Evolutionary conservation across 768 basidiomycete species (phyloP).

Genomic region (Suillus subluteus): DNA sequence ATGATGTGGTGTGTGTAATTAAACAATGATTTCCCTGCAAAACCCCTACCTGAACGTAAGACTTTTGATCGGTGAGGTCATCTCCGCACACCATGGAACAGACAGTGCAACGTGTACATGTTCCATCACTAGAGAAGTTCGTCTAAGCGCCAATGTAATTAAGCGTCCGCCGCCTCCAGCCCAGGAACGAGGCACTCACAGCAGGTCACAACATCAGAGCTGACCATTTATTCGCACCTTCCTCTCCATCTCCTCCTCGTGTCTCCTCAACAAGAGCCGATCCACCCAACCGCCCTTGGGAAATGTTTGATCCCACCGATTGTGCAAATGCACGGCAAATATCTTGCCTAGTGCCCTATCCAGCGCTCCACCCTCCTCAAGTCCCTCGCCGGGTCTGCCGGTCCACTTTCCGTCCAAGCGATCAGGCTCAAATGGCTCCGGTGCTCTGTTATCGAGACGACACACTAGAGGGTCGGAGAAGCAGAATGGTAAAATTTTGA

Average conservation of each 20-base stretch:
- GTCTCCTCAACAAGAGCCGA: slow-evolving; percentile 67
- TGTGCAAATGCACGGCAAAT: slow-evolving; percentile 92
- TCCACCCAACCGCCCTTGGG: slow-evolving; percentile 90
- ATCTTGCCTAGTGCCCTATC: slow-evolving; percentile 67
- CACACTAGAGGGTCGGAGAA: slow-evolving; percentile 92
- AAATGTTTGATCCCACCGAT: slow-evolving; percentile 92
- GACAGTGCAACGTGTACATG: neutral
- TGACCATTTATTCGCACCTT: neutral
- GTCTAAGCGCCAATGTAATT: neutral
- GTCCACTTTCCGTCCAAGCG: slow-evolving; percentile 64
- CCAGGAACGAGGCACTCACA: neutral
- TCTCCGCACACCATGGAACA: neutral
- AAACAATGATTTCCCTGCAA: neutral
- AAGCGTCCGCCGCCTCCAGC: neutral
- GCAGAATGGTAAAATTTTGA: slow-evolving; percentile 95
- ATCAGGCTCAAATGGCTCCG: slow-evolving; percentile 81
- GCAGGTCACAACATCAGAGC: neutral
- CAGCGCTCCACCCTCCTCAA: slow-evolving; percentile 64
- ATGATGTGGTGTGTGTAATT: neutral
- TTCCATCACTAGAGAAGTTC: neutral
- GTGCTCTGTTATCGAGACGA: slow-evolving; percentile 86
- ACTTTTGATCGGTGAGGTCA: neutral
- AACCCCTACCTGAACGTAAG: neutral
- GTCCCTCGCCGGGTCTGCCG: slow-evolving; percentile 50
- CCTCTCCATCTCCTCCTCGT: slow-evolving; percentile 46